Conservation (phyloP, 2,329 filamentous ascomycete species). For the Metarhizium anisopliae region DNA sequence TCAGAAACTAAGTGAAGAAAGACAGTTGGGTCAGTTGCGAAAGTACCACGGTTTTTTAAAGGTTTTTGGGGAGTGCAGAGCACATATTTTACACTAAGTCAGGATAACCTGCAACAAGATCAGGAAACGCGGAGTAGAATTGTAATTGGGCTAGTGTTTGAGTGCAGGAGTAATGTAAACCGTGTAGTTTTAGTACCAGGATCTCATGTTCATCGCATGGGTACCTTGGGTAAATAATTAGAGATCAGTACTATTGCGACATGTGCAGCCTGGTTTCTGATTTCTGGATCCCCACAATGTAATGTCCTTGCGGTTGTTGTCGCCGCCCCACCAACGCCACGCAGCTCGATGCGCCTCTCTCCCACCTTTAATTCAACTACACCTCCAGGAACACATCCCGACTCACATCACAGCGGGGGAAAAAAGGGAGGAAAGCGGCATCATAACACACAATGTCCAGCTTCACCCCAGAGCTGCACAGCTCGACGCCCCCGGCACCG, state of each 20-base stretch:
- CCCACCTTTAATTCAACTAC: not conserved
- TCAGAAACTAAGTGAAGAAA: constrained; percentile 25
- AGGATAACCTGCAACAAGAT: too few species aligned
- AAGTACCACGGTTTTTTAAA: not conserved
- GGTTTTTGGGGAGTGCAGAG: too few species aligned
- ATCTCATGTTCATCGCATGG: too few species aligned
- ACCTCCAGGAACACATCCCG: not conserved
- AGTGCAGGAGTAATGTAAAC: not conserved
- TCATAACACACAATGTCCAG: constrained; percentile 15
- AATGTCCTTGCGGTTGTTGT: too few species aligned
- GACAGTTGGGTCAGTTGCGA: not conserved
- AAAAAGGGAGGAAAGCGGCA: not conserved
- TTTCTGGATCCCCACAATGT: too few species aligned
- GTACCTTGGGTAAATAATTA: too few species aligned
- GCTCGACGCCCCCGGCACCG: constrained; percentile 50
- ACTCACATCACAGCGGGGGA: not conserved
- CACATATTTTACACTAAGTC: too few species aligned
- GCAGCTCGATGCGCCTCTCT: not conserved
- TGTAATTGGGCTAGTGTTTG: too few species aligned
- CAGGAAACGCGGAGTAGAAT: too few species aligned
- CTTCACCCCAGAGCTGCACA: constrained; percentile 19
- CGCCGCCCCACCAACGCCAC: not conserved
- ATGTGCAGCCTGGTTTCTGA: too few species aligned
- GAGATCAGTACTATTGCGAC: too few species aligned
- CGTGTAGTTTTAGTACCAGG: not conserved